A percentile compares a stretch with the other conserved stretches of the same genome.
Conservation (phyloP, 352 stramenopile species). For the Aphanomyces euteiches region DNA sequence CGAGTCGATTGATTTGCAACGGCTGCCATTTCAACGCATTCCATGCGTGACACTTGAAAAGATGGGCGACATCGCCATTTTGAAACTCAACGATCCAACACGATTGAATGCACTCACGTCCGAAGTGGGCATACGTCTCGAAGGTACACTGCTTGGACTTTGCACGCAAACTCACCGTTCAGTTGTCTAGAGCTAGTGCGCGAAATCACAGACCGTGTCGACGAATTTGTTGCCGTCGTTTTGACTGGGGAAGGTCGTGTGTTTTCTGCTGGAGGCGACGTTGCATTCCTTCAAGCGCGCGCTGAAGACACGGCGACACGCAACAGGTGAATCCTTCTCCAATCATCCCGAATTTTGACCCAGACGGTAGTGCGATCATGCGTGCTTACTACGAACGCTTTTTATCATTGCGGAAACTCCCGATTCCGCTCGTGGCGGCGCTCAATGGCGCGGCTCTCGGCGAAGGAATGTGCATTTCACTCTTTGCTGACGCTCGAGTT, state of each 20-base stretch:
- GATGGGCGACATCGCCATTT: slow-evolving; percentile 42
- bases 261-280: slow-evolving; percentile 84
- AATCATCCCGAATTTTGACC: neutral
- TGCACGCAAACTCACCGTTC: neutral
- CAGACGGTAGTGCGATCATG: slow-evolving; percentile 55
- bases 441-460: slow-evolving; percentile 80
- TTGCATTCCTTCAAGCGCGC: slow-evolving; percentile 69
- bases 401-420: slow-evolving; percentile 68
- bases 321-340: slow-evolving; percentile 49
- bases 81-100: slow-evolving; percentile 70
- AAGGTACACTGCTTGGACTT: slow-evolving; percentile 37
- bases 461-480: slow-evolving; percentile 70
- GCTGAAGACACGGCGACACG: slow-evolving; percentile 56
- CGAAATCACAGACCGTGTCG: slow-evolving; percentile 47
- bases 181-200: slow-evolving; percentile 39
- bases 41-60: slow-evolving; percentile 49
- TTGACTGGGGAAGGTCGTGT: slow-evolving; percentile 66
- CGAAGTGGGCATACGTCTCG: slow-evolving; percentile 62
- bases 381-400: slow-evolving; percentile 80
- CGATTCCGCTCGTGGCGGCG: slow-evolving; percentile 77
- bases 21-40: slow-evolving; percentile 6
- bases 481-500: slow-evolving; percentile 80
- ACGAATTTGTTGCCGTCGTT: slow-evolving; percentile 67
- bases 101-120: slow-evolving; percentile 85
- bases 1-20: slow-evolving; percentile 3